These are phyloP conservation scores for Xylaria palmicola DNA, from an alignment of 495 filamentous ascomycete genomes.

Conservation along the genomic window DNA sequence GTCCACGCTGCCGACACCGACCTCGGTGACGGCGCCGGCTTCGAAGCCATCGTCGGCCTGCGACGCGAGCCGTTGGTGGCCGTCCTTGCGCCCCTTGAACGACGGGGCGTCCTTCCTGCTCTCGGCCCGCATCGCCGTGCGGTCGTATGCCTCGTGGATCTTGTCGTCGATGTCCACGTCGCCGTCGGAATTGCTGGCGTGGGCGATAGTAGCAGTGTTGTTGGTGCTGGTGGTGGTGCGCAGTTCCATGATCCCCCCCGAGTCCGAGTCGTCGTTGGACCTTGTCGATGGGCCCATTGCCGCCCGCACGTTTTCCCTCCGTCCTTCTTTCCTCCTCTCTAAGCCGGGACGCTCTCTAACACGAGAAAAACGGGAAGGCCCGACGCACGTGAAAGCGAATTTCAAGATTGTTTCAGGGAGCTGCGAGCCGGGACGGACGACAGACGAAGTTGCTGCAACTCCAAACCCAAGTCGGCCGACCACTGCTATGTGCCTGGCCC, in stretches of 20 bases:
- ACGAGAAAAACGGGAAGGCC: neutral
- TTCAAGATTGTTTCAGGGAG: too few relatives aligned
- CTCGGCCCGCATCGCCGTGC: constrained; percentile 2
- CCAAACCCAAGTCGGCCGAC: neutral
- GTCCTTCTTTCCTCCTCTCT: neutral
- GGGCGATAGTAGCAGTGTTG: neutral
- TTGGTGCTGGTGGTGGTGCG: neutral
- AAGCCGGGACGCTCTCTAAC: neutral
- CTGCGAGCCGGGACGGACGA: too few relatives aligned
- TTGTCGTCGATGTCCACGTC: constrained; percentile 14
- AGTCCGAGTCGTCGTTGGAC: neutral
- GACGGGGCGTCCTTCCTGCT: constrained; percentile 7
- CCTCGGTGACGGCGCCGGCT: constrained; percentile 2
- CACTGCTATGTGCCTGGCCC: too few relatives aligned
- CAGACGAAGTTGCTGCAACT: too few relatives aligned
- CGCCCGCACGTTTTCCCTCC: neutral
- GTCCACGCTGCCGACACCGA: constrained; percentile 13
- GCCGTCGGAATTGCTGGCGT: neutral
- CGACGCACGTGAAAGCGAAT: too few relatives aligned
- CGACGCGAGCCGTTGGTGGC: constrained; percentile 23
- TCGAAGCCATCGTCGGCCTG: constrained; percentile 18
- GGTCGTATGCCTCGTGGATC: constrained; percentile 23
- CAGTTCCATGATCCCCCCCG: neutral
- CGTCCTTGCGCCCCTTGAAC: constrained; percentile 16
- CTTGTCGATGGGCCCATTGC: neutral